Percentiles rank a stretch among this genome's conserved stretches.
Evolutionary conservation across 768 basidiomycete genomes (phyloP).

Genomic region (Tylopilus plumbeoviolaceoides): DNA sequence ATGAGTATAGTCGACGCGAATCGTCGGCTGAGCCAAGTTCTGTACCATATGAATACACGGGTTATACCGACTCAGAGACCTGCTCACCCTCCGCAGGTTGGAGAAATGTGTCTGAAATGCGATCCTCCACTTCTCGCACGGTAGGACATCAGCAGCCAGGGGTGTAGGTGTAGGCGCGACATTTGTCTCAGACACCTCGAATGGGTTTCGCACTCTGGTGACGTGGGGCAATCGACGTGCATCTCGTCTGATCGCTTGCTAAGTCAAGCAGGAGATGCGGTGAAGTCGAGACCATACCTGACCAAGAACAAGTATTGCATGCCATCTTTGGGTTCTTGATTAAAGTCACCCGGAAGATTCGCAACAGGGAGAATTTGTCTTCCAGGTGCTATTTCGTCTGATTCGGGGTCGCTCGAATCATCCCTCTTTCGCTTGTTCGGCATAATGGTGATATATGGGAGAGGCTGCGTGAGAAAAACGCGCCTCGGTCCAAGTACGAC

Average conservation of each 20-base stretch:
- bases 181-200: slow-evolving; percentile 39
- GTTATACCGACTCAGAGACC: neutral
- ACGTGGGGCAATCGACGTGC: slow-evolving; percentile 60
- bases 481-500: neutral
- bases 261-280: slow-evolving; percentile 2
- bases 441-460: slow-evolving; percentile 12
- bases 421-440: slow-evolving; percentile 54
- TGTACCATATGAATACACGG: slow-evolving; percentile 27
- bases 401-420: slow-evolving; percentile 48
- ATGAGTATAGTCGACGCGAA: slow-evolving; percentile 22
- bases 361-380: slow-evolving; percentile 80
- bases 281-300: slow-evolving; percentile 42
- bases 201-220: slow-evolving; percentile 67
- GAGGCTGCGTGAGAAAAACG: slow-evolving; percentile 19
- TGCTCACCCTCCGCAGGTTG: slow-evolving; percentile 55
- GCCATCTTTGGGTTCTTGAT: slow-evolving; percentile 64
- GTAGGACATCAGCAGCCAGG: slow-evolving; percentile 39
- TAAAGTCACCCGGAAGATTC: slow-evolving; percentile 65
- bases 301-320: slow-evolving; percentile 80
- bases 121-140: slow-evolving; percentile 64
- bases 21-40: slow-evolving; percentile 67
- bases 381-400: slow-evolving; percentile 59
- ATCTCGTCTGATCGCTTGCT: slow-evolving; percentile 54
- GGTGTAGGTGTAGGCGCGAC: slow-evolving; percentile 13
- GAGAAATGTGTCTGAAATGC: slow-evolving; percentile 55